Evolutionary conservation across 108 stramenopile genomes (phyloP).

Genomic region (Skeletonema grethae): DNA sequence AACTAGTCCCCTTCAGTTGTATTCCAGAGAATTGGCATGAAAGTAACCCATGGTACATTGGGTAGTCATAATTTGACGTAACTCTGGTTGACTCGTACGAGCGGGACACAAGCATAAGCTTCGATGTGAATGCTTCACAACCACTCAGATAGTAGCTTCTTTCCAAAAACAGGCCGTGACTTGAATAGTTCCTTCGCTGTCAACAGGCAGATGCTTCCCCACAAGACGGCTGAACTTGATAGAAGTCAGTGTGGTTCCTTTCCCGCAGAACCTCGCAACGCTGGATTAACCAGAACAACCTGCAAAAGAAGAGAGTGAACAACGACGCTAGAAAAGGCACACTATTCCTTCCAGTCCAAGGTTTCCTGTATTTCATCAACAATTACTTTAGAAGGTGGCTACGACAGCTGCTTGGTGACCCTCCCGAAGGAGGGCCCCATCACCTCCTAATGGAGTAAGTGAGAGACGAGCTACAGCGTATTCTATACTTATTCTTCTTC

Average conservation of each 20-base stretch:
- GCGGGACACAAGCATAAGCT: background rate
- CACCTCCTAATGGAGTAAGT: conserved; percentile 5
- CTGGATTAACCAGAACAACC: no score
- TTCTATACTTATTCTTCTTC: conserved; percentile 48
- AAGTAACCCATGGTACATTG: conserved; percentile 2
- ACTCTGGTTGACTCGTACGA: background rate
- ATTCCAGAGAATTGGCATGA: conserved; percentile 9
- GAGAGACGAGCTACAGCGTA: conserved; percentile 6
- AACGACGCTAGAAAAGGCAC: no score
- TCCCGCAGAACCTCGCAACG: no score
- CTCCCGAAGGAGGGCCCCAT: background rate
- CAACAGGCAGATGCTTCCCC: no score
- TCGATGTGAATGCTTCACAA: background rate
- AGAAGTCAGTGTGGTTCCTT: no score
- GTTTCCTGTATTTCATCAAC: conserved; percentile 8
- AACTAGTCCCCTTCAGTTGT: background rate
- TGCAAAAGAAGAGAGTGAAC: no score
- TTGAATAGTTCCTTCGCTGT: no score
- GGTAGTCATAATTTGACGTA: conserved; percentile 3
- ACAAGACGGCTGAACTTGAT: no score
- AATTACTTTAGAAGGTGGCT: conserved; percentile 10
- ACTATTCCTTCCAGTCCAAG: background rate
- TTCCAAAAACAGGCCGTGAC: no score
- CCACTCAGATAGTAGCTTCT: no score
- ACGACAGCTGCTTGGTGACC: conserved; percentile 10